A percentile compares a stretch with the other conserved stretches of the same genome.
phyloP scores from a whole-genome alignment of 2,329 filamentous ascomycete genomes.

The Hypomyces rosellus region DNA sequence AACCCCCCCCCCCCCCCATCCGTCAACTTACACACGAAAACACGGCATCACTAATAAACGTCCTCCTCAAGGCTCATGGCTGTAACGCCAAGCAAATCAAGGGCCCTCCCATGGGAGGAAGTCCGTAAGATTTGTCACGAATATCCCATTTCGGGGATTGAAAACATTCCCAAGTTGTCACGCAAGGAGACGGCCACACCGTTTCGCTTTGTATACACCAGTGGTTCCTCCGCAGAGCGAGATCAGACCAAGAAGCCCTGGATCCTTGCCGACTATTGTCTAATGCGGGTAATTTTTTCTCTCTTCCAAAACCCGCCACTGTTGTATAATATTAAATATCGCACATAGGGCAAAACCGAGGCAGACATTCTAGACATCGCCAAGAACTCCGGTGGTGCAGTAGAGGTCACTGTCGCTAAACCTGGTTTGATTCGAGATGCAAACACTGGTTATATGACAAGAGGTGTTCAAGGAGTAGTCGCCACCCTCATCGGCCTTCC shows the following conservation, averaged over 20 bases:
- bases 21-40: neutral
- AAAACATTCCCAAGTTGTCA: constrained; percentile 28
- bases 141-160: constrained; percentile 23
- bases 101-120: constrained; percentile 26
- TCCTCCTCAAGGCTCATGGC: constrained; percentile 31
- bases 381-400: neutral
- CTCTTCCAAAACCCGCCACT: neutral
- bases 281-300: constrained; percentile 4
- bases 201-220: constrained; percentile 44
- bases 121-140: constrained; percentile 35
- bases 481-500: constrained; percentile 1
- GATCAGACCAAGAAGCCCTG: constrained; percentile 38
- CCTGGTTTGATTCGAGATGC: constrained; percentile 4
- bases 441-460: neutral
- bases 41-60: too few relatives aligned
- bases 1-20: neutral
- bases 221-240: constrained; percentile 36
- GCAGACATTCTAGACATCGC: constrained; percentile 4
- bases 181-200: constrained; percentile 22
- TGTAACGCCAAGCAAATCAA: constrained; percentile 32
- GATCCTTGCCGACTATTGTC: constrained; percentile 16
- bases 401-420: constrained; percentile 3
- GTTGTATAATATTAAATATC: neutral
- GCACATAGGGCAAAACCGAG: constrained; percentile 8
- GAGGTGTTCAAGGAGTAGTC: neutral